Evolutionary conservation across 163 green algal genomes (phyloP), one percentile per base, ranked within the genome.

Genomic region (Botryococcus braunii): DNA sequence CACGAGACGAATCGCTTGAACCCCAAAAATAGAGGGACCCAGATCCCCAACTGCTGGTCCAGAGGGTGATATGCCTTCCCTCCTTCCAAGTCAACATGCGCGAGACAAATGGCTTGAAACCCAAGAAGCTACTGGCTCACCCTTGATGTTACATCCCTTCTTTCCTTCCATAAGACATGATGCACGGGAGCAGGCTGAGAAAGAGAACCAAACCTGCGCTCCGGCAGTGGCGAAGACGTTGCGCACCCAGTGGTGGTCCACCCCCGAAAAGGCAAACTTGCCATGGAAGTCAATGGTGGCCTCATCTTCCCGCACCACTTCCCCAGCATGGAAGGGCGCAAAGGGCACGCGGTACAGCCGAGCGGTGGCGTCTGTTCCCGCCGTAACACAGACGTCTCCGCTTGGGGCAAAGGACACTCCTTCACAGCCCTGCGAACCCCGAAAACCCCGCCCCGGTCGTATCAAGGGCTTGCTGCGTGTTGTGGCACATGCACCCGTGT

Each of bases 241-340:
- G 47, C 79, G 73, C 27, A 76, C 46, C 81, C 84, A 94, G 71
- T 96, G 89, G 76, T 96, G 87, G 78, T 97, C 89, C 5, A 97
- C 74, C 41, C 73, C 81, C 4, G 87, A 27, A 17, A 52, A 52
- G 43, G 43, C 43, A 52, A 85, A 65, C 55, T 84, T 81, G 31
- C 87, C 87, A 21, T 83, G 72, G 64, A 95, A 96, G 73, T 95
- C 81, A 35, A 92, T 69, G 65, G 93, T 79, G 13, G 87, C 72
- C 21, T 73, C 11, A 4, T 79, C 66, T 40, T 87, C 83, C 25
- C 79, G 70, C 35, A 83, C 70, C n/a, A 96, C 80, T 5, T 65
- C 40, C 9, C 85, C 90, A 0, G 76, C 74, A 47, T 89, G 83
- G 59, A 90, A 83, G 0, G 91, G 87, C 5, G 90, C 88, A 74